A percentile compares a stretch with the other conserved stretches of the same genome.
Conservation (phyloP, 345 rosid genomes). For the Tarenaya hassleriana region DNA sequence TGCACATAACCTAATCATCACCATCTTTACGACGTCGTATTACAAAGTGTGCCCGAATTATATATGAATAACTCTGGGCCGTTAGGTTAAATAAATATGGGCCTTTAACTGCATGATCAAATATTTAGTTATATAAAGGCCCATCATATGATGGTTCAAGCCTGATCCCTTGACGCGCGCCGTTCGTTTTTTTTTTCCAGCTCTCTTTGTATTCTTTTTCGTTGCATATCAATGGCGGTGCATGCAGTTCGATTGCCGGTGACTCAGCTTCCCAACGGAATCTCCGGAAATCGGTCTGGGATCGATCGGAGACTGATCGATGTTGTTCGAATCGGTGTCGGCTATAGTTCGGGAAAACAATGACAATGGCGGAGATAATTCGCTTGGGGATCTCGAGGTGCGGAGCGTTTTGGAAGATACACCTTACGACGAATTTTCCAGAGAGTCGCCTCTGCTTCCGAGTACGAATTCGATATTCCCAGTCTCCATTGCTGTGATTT, state of each 20-base stretch:
- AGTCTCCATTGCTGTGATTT: neutral
- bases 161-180: too few species aligned
- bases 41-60: too few species aligned
- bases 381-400: conserved; percentile 34
- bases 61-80: too few species aligned
- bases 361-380: conserved; percentile 20
- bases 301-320: conserved; percentile 22
- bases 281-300: conserved; percentile 21
- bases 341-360: conserved; percentile 31
- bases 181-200: neutral
- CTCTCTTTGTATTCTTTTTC: conserved; percentile 13
- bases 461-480: conserved; percentile 35
- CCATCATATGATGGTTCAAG: too few species aligned
- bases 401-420: conserved; percentile 30
- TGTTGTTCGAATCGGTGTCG: conserved; percentile 16
- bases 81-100: too few species aligned
- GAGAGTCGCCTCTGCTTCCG: conserved; percentile 50
- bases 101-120: too few species aligned
- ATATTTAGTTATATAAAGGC: too few species aligned
- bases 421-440: conserved; percentile 19
- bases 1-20: too few species aligned
- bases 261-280: conserved; percentile 24
- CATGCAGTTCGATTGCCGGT: conserved; percentile 31
- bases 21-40: too few species aligned
- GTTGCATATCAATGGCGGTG: conserved; percentile 36